Evolutionary conservation across 257 asterid species (phyloP), one percentile per base, ranked within the genome.

Genomic region (Solanum medicagineum): DNA sequence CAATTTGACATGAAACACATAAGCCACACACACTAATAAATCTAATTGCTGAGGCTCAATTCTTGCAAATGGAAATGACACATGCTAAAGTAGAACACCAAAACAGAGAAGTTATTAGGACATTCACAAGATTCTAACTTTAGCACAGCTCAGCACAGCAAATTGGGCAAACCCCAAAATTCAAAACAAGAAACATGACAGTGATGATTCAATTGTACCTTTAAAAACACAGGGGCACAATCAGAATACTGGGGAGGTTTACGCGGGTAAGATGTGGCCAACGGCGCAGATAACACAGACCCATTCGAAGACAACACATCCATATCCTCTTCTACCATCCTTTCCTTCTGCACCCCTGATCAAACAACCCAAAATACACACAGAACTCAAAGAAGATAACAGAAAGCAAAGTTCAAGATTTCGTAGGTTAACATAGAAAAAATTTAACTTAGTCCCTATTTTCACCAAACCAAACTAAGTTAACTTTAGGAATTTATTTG

Each of bases 281-380:
- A 73, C 44, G 99, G 97, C 32, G 91, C 94, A 84, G 87, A 87
- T 90, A 97, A 81, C 84, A 93, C 88, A 75, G 92, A 88, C 84
- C 98, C 99, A 88, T 66, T 86, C 11, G 97, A 87, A 84, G 97
- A 91, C 84, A 96, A 82, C 86, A 93, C 95, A 88, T 94, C 94
- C 99, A 97, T 95, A 85, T 94, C 99, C 84, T 94, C 98, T 51
- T 92, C 96, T 91, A 88, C 84, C 99, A 97, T 97, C 91, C 99
- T 93, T 91, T 95, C 99, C 92, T 97, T 95, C 91, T 92, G 99
- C 74, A 97, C 97, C 60, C 99, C 99, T 97, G 87, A 74, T 47
- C 81, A 47, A 74, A 74, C 59, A 74, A 74, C 81, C 85, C 86
- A 87, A 86, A 86, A 88, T 83, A 87, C 47, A 86, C 88, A 59